Evolutionary conservation across 805 yeast species (phyloP).

Genomic region (Ogataea paraovalis): DNA sequence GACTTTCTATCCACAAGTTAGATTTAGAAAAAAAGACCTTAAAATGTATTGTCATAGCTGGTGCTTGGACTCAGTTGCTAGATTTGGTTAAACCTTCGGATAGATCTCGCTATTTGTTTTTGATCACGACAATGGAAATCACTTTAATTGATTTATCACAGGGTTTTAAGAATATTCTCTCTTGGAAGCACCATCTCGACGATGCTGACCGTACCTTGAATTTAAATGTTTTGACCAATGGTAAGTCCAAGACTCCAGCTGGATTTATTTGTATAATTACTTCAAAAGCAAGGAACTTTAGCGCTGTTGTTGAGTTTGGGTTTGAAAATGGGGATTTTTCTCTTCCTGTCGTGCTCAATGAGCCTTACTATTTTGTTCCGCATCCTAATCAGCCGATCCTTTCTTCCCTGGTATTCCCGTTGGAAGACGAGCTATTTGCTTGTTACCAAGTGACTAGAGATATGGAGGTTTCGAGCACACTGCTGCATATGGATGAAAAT

Average conservation of each 20-base stretch:
- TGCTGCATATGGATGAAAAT: conserved; percentile 1
- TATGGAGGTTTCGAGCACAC: conserved; percentile 20
- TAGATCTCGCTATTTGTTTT: conserved; percentile 37
- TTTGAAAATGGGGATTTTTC: conserved; percentile 11
- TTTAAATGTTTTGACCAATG: conserved; percentile 29
- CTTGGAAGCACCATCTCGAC: conserved; percentile 71
- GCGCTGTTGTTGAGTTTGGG: conserved; percentile 30
- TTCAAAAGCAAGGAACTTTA: conserved; percentile 27
- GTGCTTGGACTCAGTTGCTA: conserved; percentile 49
- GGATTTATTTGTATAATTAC: conserved; percentile 26
- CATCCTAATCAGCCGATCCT: conserved; percentile 11
- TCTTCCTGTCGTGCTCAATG: conserved; percentile 15
- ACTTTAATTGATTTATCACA: conserved; percentile 41
- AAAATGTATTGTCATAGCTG: conserved; percentile 41
- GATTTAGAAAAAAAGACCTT: conserved; percentile 29
- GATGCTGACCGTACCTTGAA: conserved; percentile 51
- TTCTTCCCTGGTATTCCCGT: background rate
- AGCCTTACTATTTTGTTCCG: conserved; percentile 23
- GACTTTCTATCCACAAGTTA: conserved; percentile 39
- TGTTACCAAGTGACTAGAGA: conserved; percentile 15
- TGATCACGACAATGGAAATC: conserved; percentile 66
- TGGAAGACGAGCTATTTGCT: background rate
- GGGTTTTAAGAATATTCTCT: conserved; percentile 44
- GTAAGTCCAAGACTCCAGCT: background rate
- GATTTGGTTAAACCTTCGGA: conserved; percentile 36